A percentile compares a stretch with the other conserved stretches of the same genome.
Conservation (phyloP, 805 yeast species). For the Candida golubevii region DNA sequence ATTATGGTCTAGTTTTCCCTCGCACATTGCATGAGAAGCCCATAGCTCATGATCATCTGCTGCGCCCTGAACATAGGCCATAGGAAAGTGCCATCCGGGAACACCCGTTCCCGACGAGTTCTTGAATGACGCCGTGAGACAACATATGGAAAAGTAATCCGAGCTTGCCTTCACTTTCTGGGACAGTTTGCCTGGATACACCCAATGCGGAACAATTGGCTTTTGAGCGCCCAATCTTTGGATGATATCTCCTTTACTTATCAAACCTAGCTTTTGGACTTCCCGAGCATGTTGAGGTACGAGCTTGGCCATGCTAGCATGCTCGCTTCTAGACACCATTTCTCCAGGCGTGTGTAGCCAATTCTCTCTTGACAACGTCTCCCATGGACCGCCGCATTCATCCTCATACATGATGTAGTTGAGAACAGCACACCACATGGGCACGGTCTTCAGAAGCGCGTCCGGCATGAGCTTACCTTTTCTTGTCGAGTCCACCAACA, state of each 20-base stretch:
- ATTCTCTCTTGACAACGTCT: constrained; percentile 15
- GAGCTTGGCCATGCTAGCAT: constrained; percentile 41
- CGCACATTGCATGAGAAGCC: constrained; percentile 40
- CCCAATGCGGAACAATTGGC: constrained; percentile 67
- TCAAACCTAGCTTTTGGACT: constrained; percentile 37
- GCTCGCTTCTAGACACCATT: constrained; percentile 58
- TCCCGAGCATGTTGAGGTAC: constrained; percentile 48
- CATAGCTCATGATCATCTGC: constrained; percentile 93
- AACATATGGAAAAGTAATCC: constrained; percentile 9
- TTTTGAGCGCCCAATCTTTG: constrained; percentile 28
- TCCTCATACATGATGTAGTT: constrained; percentile 42
- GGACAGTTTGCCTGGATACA: constrained; percentile 46
- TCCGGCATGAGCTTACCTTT: constrained; percentile 85
- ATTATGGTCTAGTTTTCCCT: constrained; percentile 47
- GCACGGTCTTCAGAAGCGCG: constrained; percentile 79
- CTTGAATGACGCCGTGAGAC: constrained; percentile 14
- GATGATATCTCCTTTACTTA: constrained; percentile 30
- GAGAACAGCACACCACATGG: constrained; percentile 86
- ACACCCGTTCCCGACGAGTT: constrained; percentile 5
- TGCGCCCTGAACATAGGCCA: constrained; percentile 80
- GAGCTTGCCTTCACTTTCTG: constrained; percentile 1
- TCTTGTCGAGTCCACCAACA: constrained; percentile 80
- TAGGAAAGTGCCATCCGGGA: constrained; percentile 11
- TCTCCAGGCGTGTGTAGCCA: constrained; percentile 47
- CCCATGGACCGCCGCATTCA: not conserved